Percentiles rank a stretch among this genome's conserved stretches.
These are phyloP conservation scores for Fusarium nisikadoi DNA, from an alignment of 2,329 filamentous ascomycete species.

Conservation along the genomic window DNA sequence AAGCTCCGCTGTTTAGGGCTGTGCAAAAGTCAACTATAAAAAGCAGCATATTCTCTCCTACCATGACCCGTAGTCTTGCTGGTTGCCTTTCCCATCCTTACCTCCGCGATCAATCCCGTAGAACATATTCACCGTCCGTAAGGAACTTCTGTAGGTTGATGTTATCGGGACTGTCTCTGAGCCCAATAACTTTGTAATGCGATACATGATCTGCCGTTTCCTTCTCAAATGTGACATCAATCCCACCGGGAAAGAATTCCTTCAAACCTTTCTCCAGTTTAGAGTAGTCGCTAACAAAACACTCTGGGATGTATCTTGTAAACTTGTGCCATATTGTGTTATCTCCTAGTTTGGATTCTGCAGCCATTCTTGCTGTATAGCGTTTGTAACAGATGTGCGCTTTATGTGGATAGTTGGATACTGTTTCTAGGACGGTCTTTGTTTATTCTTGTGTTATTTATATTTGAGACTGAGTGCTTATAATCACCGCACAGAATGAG, in stretches of 20 bases:
- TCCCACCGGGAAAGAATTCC: background rate
- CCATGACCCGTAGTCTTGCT: background rate
- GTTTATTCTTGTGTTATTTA: background rate
- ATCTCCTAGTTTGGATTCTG: background rate
- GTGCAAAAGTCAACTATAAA: background rate
- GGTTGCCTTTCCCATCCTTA: background rate
- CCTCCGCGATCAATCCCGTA: background rate
- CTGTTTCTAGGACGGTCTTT: background rate
- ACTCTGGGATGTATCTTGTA: background rate
- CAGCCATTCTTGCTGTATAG: background rate
- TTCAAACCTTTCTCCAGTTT: background rate
- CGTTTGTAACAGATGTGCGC: background rate
- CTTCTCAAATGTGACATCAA: background rate
- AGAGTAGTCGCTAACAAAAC: background rate
- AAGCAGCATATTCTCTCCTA: accelerated
- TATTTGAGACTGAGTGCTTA: too few species aligned
- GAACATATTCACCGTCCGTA: background rate
- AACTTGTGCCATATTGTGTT: background rate
- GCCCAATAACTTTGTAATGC: background rate
- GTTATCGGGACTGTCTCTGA: background rate
- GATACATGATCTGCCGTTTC: background rate
- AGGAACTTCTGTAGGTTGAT: background rate
- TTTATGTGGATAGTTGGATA: background rate
- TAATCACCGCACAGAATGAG: too few species aligned
- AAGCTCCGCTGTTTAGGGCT: accelerated